Conservation (phyloP, 192 early-diverging fungal species). For the Mortierella hygrophila region DNA sequence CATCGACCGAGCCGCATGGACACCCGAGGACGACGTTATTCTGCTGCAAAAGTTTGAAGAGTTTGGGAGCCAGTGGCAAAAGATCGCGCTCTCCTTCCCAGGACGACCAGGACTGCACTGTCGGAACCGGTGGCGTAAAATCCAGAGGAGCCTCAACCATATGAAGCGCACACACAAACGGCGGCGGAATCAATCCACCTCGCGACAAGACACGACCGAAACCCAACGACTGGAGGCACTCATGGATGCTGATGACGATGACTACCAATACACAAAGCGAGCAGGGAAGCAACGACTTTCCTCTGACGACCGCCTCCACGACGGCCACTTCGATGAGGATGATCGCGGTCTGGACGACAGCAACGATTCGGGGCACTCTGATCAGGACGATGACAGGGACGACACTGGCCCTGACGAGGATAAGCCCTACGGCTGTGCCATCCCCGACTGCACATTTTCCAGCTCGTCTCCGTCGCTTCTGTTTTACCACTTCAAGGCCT, state of each 20-base stretch:
- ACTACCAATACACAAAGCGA: not conserved
- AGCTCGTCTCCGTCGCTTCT: slow-evolving; percentile 47
- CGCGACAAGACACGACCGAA: not conserved
- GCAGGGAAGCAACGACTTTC: slow-evolving; percentile 6
- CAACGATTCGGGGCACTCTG: not conserved
- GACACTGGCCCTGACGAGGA: slow-evolving; percentile 45
- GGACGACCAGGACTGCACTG: slow-evolving; percentile 84
- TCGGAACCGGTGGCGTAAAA: slow-evolving; percentile 84
- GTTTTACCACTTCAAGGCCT: slow-evolving; percentile 53
- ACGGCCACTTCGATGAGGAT: slow-evolving; percentile 30
- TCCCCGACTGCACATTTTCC: slow-evolving; percentile 40
- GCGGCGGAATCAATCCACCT: slow-evolving; percentile 38
- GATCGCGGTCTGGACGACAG: slow-evolving; percentile 18
- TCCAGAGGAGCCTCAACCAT: slow-evolving; percentile 68
- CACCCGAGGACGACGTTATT: slow-evolving; percentile 72
- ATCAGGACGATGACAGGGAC: slow-evolving; percentile 17
- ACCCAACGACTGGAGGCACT: slow-evolving; percentile 18
- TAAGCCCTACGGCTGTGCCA: slow-evolving; percentile 46
- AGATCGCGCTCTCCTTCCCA: slow-evolving; percentile 79
- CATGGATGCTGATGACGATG: not conserved
- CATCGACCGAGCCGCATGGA: slow-evolving; percentile 81
- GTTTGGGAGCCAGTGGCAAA: slow-evolving; percentile 84
- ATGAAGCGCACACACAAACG: slow-evolving; percentile 45
- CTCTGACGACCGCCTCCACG: slow-evolving; percentile 17
- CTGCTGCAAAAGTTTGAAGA: slow-evolving; percentile 73